A percentile compares a stretch with the other conserved stretches of the same genome.
These are phyloP conservation scores for Hericium erinaceus DNA, from an alignment of 768 basidiomycete genomes.

Conservation along the genomic window DNA sequence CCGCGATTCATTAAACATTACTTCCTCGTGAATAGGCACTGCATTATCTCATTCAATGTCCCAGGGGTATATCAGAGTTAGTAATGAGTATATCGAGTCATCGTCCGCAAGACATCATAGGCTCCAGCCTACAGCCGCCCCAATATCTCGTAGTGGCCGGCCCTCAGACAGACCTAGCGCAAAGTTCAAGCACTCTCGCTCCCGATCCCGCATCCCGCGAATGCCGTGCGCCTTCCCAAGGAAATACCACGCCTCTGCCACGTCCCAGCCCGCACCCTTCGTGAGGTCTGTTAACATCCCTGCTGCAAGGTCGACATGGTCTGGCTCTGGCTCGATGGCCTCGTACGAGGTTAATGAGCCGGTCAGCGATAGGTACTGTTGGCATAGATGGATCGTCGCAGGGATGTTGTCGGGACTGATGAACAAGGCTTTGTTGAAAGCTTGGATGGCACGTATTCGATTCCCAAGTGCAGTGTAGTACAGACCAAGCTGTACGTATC, in stretches of 20 bases:
- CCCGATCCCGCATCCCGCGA: constrained; percentile 62
- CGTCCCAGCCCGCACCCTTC: constrained; percentile 78
- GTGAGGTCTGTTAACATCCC: constrained; percentile 72
- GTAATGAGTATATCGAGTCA: neutral
- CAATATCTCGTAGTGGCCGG: constrained; percentile 54
- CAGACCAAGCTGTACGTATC: constrained; percentile 51
- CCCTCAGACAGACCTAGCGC: constrained; percentile 59
- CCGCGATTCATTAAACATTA: too few species aligned
- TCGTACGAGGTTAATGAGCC: constrained; percentile 15
- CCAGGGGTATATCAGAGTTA: too few species aligned
- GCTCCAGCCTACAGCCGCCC: constrained; percentile 61
- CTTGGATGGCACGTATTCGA: constrained; percentile 55
- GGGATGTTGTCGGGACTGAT: constrained; percentile 72
- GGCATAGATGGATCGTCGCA: constrained; percentile 70
- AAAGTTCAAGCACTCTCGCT: constrained; percentile 62
- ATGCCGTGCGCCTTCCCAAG: constrained; percentile 73
- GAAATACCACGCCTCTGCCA: constrained; percentile 92
- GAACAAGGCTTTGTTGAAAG: constrained; percentile 85
- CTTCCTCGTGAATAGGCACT: too few species aligned
- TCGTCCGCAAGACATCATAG: constrained; percentile 22
- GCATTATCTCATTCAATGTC: too few species aligned
- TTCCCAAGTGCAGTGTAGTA: constrained; percentile 55
- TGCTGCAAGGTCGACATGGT: constrained; percentile 72
- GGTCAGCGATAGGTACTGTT: constrained; percentile 51
- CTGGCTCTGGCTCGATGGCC: constrained; percentile 17